Evolutionary conservation across 768 basidiomycete genomes (phyloP), one percentile per base, ranked within the genome.

Genomic region (Mycena galopus): DNA sequence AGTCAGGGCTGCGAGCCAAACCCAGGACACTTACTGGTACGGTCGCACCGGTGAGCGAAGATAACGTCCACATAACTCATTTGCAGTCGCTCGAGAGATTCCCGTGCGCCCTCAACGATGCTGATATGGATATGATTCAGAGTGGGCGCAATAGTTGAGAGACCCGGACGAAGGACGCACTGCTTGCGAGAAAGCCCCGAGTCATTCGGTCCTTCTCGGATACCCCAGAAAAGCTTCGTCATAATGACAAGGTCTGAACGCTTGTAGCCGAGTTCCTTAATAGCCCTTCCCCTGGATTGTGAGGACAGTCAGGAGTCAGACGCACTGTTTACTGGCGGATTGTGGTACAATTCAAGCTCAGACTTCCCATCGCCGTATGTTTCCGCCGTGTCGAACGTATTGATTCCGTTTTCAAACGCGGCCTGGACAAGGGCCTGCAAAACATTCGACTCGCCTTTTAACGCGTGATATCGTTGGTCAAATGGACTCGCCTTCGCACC

Each of bases 171-270:
- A 21, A 61, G 37, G 9, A 84, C 89, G 61, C 71, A 90, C 90
- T 91, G 90, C 76, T 91, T 90, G 56, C 89, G 82, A 2, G 88
- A 89, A 11, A 91, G 80, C 25, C 90, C 90, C 62, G 79, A 80
- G 71, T 85, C 87, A 74, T 92, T 92, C 0, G 88, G 91, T 50
- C 90, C 92, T 29, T 80, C 79, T 64, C 89, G 82, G 5, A 88
- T 82, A 6, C 94, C 94, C 87, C 92, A 95, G 86, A 90, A 95
- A 44, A 95, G 71, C 80, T 95, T 95, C 67, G 94, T 96, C 23
- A 91, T 89, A 76, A 96, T 85, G 61, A 96, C 86, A 12, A 94
- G 81, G 77, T 95, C 94, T 19, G 86, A 84, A 35, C 93, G 87
- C 35, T 89, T 86, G 75, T 91, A 83, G 9, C 88, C 88, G 19